Percentiles rank a stretch among this genome's conserved stretches.
These are phyloP conservation scores for Saussurea involucrata DNA, from an alignment of 129 eudicot species.

Conservation along the genomic window DNA sequence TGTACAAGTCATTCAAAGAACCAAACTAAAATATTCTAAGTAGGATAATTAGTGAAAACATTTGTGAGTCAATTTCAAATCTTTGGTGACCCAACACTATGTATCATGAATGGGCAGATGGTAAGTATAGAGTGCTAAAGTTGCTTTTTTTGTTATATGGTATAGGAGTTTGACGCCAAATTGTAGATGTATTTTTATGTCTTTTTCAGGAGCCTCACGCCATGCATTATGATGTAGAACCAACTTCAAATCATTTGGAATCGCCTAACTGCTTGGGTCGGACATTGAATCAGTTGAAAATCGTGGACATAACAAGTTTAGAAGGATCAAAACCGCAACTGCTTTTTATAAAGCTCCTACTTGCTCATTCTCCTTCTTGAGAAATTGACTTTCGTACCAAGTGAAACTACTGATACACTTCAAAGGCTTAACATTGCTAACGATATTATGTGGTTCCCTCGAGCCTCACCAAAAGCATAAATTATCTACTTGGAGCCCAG, in stretches of 20 bases:
- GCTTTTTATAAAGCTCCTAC: too few species aligned
- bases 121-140: not conserved
- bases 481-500: not conserved
- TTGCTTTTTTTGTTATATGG: not conserved
- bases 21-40: too few species aligned
- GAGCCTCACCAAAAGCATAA: too few species aligned
- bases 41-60: too few species aligned
- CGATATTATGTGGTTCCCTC: too few species aligned
- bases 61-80: too few species aligned
- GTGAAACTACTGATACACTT: not conserved
- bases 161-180: not conserved
- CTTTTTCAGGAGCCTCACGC: not conserved
- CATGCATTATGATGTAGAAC: not conserved
- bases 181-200: not conserved
- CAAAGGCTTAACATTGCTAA: not conserved
- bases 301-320: not conserved
- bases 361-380: slow-evolving; percentile 11
- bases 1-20: too few species aligned
- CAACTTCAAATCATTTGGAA: not conserved
- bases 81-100: too few species aligned
- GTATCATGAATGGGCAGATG: not conserved
- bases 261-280: too few species aligned
- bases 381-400: not conserved
- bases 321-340: not conserved
- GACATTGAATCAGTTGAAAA: not conserved